Evolutionary conservation across 192 early-diverging fungal genomes (phyloP), one percentile per base, ranked within the genome.

Genomic region (Coemansia sp.): DNA sequence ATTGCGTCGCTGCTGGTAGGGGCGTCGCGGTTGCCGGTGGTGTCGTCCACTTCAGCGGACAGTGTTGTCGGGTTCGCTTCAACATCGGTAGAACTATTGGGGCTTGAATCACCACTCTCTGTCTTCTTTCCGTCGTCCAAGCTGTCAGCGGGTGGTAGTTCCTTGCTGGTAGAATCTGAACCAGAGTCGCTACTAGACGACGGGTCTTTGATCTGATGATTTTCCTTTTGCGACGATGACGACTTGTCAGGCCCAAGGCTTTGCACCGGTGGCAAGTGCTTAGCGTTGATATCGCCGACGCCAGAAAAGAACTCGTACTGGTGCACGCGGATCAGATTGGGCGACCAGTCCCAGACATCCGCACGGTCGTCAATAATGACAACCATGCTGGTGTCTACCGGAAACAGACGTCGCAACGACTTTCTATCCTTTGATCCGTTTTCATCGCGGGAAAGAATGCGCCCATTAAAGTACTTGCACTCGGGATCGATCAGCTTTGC

Each of bases 251-350:
- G 14, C 17, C 38, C 38, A 41, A 41, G 38, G 14, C 45, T 11
- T 2, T 62, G 41, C 23, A 11, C 69, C 40, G 85, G 86, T 14
- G 83, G 81, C 23, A 86, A 62, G 41, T 85, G 75, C 25, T 81
- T 81, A n/a, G 87, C 88, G 70, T 99, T 96, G 57, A 99, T 99
- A 72, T 99, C 97, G 14, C 96, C 97, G 55, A 88, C 90, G 29
- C 94, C 94, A 3, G 89, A 68, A 76, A 98, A 99, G 71, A 95
- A 99, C 54, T 88, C 88, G 73, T 95, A 99, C 34, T 94, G 94
- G 38, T 86, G 80, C 22, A 98, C 91, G 50, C 89, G 85, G 44
- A 97, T 88, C 25, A 99, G 63, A 76, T 97, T 95, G 6, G 88
- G 90, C 2, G 94, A 89, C 85, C 87, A 92, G 27, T 80, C 68